Evolutionary conservation across 163 green algal genomes (phyloP), one percentile per base, ranked within the genome.

Genomic region (Trebouxia gelatinosa): DNA sequence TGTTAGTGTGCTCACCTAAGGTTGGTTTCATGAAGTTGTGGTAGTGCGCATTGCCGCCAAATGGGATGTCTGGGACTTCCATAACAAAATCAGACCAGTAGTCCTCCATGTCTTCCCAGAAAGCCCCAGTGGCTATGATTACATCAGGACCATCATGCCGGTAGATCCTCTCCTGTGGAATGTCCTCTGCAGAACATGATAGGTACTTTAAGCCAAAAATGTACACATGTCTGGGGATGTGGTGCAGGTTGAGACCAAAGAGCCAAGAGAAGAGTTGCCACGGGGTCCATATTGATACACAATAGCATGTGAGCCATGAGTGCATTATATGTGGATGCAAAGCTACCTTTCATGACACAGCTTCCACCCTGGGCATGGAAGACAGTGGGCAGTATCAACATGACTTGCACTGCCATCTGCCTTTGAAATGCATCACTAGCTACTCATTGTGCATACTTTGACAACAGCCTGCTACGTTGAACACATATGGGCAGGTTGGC

Each of bases 21-120:
- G 13, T 51, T 11, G 64, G 64, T 23, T 72, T 72, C 1, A 72
- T 21, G 3, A 21, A n/a, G 3, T 28, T 31, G 0, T 1, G 13
- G 26, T 54, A 72, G 64, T 35, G 50, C 21, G 50, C 21, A 13
- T 51, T 72, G 21, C 35, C 64, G n/a, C 64, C 64, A 35, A 40
- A 28, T 2, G 64, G 64, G 21, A 72, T 72, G 35, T 72, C 26
- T 26, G 64, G 64, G 6, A 72, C 35, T 37, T 72, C 64, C 50
- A 54, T 51, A 5, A 72, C 64, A 35, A 72, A 29, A 32, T 72
- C 64, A 72, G 35, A 51, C 64, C 64, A 72, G 35, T 37, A 54
- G 0, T 32, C 35, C 23, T 72, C 35, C 35, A 72, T 28, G 32
- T 19, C 35, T 3, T 72, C 64, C 64, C 64, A 72, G 21, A 51